Conservation (phyloP, 345 rosid genomes). For the Corchorus olitorius region DNA sequence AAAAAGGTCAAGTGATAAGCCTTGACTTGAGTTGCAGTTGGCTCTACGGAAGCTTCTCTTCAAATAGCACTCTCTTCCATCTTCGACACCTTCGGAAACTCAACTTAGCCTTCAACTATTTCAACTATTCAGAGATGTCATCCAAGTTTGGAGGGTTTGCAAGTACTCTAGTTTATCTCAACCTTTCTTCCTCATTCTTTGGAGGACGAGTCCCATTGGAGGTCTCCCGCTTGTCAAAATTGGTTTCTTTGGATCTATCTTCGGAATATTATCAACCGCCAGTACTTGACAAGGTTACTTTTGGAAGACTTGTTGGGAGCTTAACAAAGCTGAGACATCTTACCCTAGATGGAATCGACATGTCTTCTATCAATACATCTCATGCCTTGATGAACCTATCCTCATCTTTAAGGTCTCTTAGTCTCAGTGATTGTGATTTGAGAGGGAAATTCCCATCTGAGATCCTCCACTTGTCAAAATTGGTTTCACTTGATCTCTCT, state of each 20-base stretch:
- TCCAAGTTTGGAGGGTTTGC: slow-evolving; percentile 8
- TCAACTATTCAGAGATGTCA: slow-evolving; percentile 10
- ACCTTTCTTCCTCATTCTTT: slow-evolving; percentile 9
- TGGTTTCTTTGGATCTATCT: slow-evolving; percentile 26
- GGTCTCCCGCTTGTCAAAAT: slow-evolving; percentile 12
- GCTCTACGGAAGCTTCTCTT: not conserved
- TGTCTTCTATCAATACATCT: not conserved
- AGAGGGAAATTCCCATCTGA: slow-evolving; percentile 16
- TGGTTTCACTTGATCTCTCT: too few relatives aligned
- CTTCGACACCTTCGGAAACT: slow-evolving; percentile 26
- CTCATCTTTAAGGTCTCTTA: slow-evolving; percentile 13
- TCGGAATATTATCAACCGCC: not conserved
- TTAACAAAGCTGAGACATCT: slow-evolving; percentile 7
- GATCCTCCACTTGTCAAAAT: too few relatives aligned
- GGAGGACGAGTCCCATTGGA: slow-evolving; percentile 11
- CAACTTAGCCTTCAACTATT: slow-evolving; percentile 34
- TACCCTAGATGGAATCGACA: not conserved
- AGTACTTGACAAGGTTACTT: not conserved
- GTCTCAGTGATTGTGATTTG: not conserved
- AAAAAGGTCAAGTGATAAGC: slow-evolving; percentile 20
- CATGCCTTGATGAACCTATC: slow-evolving; percentile 14
- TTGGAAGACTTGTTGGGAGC: slow-evolving; percentile 10
- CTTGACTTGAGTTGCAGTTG: slow-evolving; percentile 27
- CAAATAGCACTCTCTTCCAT: slow-evolving; percentile 29
- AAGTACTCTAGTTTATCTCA: slow-evolving; percentile 18